A percentile compares a stretch with the other conserved stretches of the same genome.
Evolutionary conservation across 805 yeast species (phyloP).

Genomic region (Clavispora carvajalis): DNA sequence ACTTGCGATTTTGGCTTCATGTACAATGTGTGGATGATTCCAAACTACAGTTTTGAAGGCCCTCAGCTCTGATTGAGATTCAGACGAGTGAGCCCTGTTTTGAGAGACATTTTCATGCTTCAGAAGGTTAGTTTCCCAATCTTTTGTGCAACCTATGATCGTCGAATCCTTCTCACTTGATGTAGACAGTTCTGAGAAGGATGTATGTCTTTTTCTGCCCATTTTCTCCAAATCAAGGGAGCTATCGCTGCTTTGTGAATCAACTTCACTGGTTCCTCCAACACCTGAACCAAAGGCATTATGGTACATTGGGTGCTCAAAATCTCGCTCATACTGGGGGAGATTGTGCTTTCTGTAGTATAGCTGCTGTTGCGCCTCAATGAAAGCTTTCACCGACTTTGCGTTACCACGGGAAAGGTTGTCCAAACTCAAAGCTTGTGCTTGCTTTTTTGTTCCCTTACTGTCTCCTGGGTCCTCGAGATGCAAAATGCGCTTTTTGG

Average conservation of each 20-base stretch:
- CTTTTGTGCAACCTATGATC: no score
- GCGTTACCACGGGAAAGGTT: not conserved
- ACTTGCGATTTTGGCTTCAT: no score
- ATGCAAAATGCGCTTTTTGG: slow-evolving; percentile 7
- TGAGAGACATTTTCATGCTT: no score
- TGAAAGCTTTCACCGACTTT: slow-evolving; percentile 7
- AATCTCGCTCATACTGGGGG: slow-evolving; percentile 7
- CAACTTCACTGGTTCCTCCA: slow-evolving; percentile 16
- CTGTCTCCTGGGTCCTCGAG: not conserved
- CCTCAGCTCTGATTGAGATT: no score
- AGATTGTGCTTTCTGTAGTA: slow-evolving; percentile 15
- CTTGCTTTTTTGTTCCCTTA: no score
- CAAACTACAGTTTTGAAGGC: no score
- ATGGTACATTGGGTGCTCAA: slow-evolving; percentile 4
- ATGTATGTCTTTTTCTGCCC: not conserved
- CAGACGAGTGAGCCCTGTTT: no score
- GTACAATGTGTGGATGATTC: no score
- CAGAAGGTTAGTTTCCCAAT: no score
- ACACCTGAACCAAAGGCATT: slow-evolving; percentile 6
- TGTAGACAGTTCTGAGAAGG: not conserved
- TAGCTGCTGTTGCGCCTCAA: slow-evolving; percentile 21
- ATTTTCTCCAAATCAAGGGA: slow-evolving; percentile 8
- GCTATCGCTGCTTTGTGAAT: slow-evolving; percentile 11
- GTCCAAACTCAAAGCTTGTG: not conserved
- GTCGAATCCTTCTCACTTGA: not conserved